A percentile compares a stretch with the other conserved stretches of the same genome.
phyloP scores from a whole-genome alignment of 2,329 filamentous ascomycete species.

The Penicillium decumbens region DNA sequence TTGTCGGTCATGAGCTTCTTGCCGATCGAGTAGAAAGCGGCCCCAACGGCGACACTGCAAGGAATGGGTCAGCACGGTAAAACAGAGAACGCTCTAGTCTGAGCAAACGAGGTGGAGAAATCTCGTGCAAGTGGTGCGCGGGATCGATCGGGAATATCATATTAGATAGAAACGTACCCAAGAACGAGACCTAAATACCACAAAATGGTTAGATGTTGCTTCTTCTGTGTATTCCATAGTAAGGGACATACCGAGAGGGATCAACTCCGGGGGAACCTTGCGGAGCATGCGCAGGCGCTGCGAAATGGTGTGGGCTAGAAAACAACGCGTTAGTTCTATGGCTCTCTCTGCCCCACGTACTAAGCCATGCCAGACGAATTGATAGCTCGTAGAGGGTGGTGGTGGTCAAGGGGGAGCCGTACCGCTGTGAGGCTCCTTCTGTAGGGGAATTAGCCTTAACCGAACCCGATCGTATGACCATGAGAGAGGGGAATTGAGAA shows the following conservation, averaged over 20 bases:
- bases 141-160: conserved; percentile 9
- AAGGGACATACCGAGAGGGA: conserved; percentile 73
- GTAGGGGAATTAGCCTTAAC: conserved; percentile 40
- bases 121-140: conserved; percentile 9
- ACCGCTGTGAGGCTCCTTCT: conserved; percentile 65
- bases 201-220: conserved; percentile 26
- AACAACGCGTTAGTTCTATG: conserved; percentile 21
- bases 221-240: conserved; percentile 2
- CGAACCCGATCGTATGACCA: conserved; percentile 20
- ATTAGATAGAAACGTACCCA: conserved; percentile 54
- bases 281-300: conserved; percentile 87
- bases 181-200: conserved; percentile 69
- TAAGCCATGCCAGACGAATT: not conserved
- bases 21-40: conserved; percentile 73
- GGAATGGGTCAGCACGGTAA: conserved; percentile 18
- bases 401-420: conserved; percentile 28
- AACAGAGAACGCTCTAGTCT: conserved; percentile 1
- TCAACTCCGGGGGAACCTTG: conserved; percentile 87
- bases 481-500: conserved; percentile 10
- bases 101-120: conserved; percentile 19
- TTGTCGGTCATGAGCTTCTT: conserved; percentile 86
- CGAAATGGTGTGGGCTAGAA: conserved; percentile 86
- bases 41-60: conserved; percentile 61
- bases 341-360: not conserved
- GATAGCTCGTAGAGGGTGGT: conserved; percentile 7